Percentiles rank a stretch among this genome's conserved stretches.
These are phyloP conservation scores for Linum usitatissimum DNA, from an alignment of 345 rosid genomes.

Conservation along the genomic window DNA sequence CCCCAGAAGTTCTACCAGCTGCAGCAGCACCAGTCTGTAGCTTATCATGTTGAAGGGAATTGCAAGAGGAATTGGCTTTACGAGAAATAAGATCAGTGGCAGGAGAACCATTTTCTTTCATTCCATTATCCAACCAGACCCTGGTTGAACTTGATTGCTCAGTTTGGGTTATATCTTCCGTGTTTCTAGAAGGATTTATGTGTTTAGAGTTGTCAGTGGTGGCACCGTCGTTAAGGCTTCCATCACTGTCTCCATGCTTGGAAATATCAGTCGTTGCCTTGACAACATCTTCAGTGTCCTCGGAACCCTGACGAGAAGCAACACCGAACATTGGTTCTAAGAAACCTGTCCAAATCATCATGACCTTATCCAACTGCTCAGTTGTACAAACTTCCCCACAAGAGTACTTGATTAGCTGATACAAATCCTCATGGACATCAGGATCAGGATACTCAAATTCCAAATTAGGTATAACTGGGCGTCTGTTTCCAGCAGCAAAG, in stretches of 20 bases:
- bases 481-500: constrained; percentile 74
- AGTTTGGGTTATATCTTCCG: constrained; percentile 36
- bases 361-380: constrained; percentile 79
- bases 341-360: constrained; percentile 86
- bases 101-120: constrained; percentile 36
- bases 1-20: constrained; percentile 38
- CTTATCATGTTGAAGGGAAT: constrained; percentile 38
- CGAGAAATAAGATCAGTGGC: constrained; percentile 23
- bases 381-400: constrained; percentile 87
- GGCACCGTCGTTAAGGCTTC: constrained; percentile 36
- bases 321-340: constrained; percentile 77
- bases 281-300: constrained; percentile 68
- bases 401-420: constrained; percentile 86
- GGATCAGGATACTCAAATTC: constrained; percentile 70
- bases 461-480: constrained; percentile 51
- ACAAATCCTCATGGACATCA: constrained; percentile 81
- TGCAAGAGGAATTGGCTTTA: constrained; percentile 26
- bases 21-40: constrained; percentile 29
- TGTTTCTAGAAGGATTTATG: constrained; percentile 41
- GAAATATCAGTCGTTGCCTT: constrained; percentile 43
- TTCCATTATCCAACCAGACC: constrained; percentile 38
- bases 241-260: constrained; percentile 52
- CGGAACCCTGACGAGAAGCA: constrained; percentile 75
- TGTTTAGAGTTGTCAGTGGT: constrained; percentile 32
- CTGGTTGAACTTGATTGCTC: constrained; percentile 51